Evolutionary conservation across 208 protist species (phyloP), one percentile per base, ranked within the genome.

Genomic region (Trichomonas vaginalis): DNA sequence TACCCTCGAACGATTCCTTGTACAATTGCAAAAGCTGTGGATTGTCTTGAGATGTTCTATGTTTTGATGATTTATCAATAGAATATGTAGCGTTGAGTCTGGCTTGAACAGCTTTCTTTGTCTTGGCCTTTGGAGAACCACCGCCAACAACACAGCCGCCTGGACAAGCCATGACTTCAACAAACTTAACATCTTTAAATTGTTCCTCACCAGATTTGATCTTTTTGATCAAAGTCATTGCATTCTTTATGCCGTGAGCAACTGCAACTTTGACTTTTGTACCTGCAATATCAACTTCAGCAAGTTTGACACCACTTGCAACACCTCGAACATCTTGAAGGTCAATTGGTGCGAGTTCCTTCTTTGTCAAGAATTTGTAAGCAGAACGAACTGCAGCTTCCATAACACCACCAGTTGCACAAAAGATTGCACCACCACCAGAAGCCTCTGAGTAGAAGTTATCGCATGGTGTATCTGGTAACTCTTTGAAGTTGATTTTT

Each of bases 221-320:
- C 32, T 17, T 46, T 9, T 46, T 17, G 12, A 90, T 46, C 27
- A 90, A 90, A 0, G 46, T 48, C 0, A 0, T 2, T 90, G 82
- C 42, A 35, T 48, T 35, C 6, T 3, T 17, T 12, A 90, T 48
- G 17, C 82, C 82, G 8, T 46, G 42, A 9, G 17, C 37, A n/a
- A 90, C 82, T n/a, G 82, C 82, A 48, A 90, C 9, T 2, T 48
- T 21, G 32, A 90, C 6, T 48, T 17, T 27, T n/a, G 37, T 46
- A 17, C 42, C 42, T 23, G 46, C 82, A 48, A 90, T n/a, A n/a
- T 48, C 82, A 48, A 97, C 51, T 12, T 39, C 48, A 15, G 96
- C 96, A n/a, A 62, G 39, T 45, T 62, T 97, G 96, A 97, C 17
- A n/a, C 37, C n/a, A 0, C 86, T 47, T 47, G 12, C 70, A 4